phyloP scores from a whole-genome alignment of 2,329 filamentous ascomycete genomes.

The Penicillium sp. region DNA sequence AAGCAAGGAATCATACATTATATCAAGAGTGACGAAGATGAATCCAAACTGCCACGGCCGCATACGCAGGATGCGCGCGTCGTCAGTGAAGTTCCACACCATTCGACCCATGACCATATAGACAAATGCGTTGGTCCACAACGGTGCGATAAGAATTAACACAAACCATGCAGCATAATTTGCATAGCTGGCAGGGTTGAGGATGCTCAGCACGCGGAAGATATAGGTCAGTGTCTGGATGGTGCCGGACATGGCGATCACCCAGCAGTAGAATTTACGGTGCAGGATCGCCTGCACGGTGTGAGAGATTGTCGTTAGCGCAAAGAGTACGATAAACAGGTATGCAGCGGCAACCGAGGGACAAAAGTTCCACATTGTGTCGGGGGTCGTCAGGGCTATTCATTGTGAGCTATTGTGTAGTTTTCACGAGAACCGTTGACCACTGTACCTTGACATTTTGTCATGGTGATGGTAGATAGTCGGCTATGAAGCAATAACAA shows the following conservation, averaged over 20 bases:
- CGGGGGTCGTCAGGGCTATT: neutral
- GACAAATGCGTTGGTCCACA: conserved; percentile 8
- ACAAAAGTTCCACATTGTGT: conserved; percentile 6
- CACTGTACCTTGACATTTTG: neutral
- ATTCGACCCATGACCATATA: conserved; percentile 9
- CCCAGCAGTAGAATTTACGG: conserved; percentile 10
- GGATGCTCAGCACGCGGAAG: conserved; percentile 1
- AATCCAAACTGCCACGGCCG: conserved; percentile 2
- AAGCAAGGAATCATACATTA: neutral
- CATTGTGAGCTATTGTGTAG: neutral
- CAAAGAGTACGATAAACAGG: conserved; percentile 1
- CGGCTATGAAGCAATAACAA: neutral
- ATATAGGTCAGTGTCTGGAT: conserved; percentile 2
- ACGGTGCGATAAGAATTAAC: conserved; percentile 4
- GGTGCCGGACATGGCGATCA: neutral
- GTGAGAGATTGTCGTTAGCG: conserved; percentile 3
- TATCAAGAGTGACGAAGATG: conserved; percentile 3
- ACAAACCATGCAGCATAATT: conserved; percentile 2
- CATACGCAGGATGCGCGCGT: neutral
- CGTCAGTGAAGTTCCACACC: conserved; percentile 7
- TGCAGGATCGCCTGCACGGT: conserved; percentile 1
- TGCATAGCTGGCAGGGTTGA: neutral
- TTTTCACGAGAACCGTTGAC: neutral
- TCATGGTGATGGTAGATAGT: neutral
- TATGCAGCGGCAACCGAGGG: conserved; percentile 2